Conservation (phyloP, 116 monocot species). For the Phalaenopsis hybrid region DNA sequence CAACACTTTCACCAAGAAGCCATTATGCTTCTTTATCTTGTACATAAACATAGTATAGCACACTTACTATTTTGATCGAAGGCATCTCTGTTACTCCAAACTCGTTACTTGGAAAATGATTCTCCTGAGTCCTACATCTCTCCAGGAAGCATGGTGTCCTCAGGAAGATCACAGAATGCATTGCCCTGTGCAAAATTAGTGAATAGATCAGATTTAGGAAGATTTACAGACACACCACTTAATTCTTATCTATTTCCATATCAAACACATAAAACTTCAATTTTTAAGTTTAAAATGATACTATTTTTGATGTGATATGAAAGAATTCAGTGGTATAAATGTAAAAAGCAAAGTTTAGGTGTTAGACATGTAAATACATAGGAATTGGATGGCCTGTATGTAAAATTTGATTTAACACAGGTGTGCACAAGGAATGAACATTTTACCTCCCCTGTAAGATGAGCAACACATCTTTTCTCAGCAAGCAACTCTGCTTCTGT, state of each 20-base stretch:
- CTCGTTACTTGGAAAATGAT: neutral
- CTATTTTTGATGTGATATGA: no score
- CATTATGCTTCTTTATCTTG: neutral
- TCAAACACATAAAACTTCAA: no score
- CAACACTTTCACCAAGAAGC: neutral
- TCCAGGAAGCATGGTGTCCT: slow-evolving; percentile 98
- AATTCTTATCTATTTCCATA: no score
- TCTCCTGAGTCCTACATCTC: slow-evolving; percentile 44
- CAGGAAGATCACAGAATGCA: slow-evolving; percentile 93
- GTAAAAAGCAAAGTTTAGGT: no score
- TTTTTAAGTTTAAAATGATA: no score
- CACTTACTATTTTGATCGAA: neutral
- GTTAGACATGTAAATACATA: no score
- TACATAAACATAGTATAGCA: neutral
- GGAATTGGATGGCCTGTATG: no score
- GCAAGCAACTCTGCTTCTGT: slow-evolving; percentile 92
- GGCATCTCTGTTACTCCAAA: neutral
- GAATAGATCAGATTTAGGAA: neutral
- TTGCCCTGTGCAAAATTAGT: slow-evolving; percentile 48
- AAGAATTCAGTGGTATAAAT: no score
- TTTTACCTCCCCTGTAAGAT: slow-evolving; percentile 96
- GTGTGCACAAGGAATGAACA: neutral
- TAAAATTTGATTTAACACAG: neutral
- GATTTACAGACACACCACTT: neutral
- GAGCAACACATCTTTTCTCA: slow-evolving; percentile 99